Conservation (phyloP, 768 basidiomycete species). For the Cubamyces sp. region DNA sequence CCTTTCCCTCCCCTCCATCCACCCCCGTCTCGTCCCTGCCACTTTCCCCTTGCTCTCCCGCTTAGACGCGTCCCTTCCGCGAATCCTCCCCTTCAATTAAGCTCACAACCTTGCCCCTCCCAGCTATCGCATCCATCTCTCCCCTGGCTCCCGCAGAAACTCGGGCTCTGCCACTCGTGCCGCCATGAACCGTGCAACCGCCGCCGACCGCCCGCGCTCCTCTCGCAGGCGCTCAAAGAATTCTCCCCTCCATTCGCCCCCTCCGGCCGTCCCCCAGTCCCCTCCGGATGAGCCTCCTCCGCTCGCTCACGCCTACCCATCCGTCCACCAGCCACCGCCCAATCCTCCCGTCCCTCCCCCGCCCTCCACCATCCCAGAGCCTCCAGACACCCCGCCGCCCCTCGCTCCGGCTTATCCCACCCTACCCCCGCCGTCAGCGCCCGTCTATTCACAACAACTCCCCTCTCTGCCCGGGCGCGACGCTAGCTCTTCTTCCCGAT, state of each 20-base stretch:
- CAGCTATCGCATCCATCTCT: conserved; percentile 82
- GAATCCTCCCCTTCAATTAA: not conserved
- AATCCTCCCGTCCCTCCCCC: conserved; percentile 15
- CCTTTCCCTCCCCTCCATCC: not conserved
- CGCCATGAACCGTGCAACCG: conserved; percentile 51
- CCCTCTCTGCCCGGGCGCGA: conserved; percentile 14
- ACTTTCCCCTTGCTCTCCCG: not conserved
- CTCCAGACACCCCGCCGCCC: conserved; percentile 37
- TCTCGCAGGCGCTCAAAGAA: conserved; percentile 23
- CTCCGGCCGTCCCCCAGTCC: conserved; percentile 12
- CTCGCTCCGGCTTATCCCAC: conserved; percentile 32
- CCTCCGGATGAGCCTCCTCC: conserved; percentile 33
- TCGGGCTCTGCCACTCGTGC: conserved; percentile 59
- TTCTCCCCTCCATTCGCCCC: conserved; percentile 13
- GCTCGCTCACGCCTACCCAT: conserved; percentile 26
- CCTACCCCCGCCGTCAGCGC: conserved; percentile 31
- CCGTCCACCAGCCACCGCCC: too few relatives aligned
- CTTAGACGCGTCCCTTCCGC: not conserved
- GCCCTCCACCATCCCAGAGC: conserved; percentile 24
- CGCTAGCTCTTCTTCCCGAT: conserved; percentile 25
- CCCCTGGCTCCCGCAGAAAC: conserved; percentile 74
- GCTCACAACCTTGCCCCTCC: conserved; percentile 10
- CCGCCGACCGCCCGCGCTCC: conserved; percentile 21
- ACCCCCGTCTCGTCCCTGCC: conserved; percentile 1
- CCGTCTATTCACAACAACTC: conserved; percentile 16